Conservation (phyloP, 371 early-diverging fungal genomes). For the Dentiscutata heterogama region DNA sequence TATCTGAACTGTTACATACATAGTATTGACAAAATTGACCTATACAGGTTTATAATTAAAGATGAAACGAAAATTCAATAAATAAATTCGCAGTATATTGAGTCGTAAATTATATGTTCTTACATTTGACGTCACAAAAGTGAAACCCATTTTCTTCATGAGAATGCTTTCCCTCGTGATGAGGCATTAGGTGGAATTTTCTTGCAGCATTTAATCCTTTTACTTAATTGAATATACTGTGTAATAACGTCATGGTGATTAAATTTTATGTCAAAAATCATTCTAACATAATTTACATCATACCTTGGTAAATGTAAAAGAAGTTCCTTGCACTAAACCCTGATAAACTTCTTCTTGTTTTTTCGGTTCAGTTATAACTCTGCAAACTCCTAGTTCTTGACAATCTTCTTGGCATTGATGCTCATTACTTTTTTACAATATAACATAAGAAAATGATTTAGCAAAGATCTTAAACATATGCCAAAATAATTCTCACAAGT, state of each 20-base stretch:
- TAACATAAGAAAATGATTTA: background rate
- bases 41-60: too few species aligned
- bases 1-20: conserved; percentile 6
- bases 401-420: conserved; percentile 42
- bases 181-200: conserved; percentile 41
- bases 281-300: background rate
- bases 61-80: too few species aligned
- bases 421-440: background rate
- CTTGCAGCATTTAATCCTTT: conserved; percentile 16
- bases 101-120: too few species aligned
- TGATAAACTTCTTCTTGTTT: background rate
- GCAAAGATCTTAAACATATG: too few species aligned
- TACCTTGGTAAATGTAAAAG: conserved; percentile 30
- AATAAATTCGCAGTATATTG: too few species aligned
- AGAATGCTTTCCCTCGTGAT: conserved; percentile 34
- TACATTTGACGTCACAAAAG: conserved; percentile 18
- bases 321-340: conserved; percentile 6
- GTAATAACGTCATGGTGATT: too few species aligned
- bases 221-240: conserved; percentile 19
- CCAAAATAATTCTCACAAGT: background rate
- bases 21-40: conserved; percentile 38
- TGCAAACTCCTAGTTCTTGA: conserved; percentile 38
- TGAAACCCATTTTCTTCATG: conserved; percentile 30
- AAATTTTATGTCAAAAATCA: background rate
- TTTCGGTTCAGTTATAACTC: conserved; percentile 8